Evolutionary conservation across 805 yeast species (phyloP), one percentile per base, ranked within the genome.

Genomic region (Phaffomyces opuntiae): DNA sequence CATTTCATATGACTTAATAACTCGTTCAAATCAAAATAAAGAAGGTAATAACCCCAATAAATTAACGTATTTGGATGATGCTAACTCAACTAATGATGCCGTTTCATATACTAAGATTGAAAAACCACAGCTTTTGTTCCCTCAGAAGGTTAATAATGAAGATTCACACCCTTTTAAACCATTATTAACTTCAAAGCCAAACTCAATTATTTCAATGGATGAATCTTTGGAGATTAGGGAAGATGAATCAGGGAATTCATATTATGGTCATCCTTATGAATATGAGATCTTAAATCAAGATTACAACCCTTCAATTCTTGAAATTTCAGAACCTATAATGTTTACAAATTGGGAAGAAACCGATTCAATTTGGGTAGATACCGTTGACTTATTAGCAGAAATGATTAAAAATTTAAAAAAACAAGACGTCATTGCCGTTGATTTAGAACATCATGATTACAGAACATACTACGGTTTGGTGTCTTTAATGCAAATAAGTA

Each of bases 361-460:
- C 1, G 67, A 68, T 13, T 82, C 91, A 13, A 72, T 68, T 2
- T 87, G 93, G 87, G 85, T 93, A 0, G 89, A 85, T 51, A 70
- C 74, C 1, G 64, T 67, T 1, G 80, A 73, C 21, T 65, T 68
- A 24, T 61, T 93, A 25, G 55, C 66, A 1, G 63, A 59, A 7
- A 76, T 93, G 83, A 52, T 87, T 1, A 60, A 65, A 1, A 75
- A 72, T 7, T 68, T 93, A 39, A 60, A 63, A 43, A 58, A 62
- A 4, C 71, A 73, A 46, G 65, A 70, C 2, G 95, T 79, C 46
- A 77, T 93, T 36, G 99, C 98, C 2, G 83, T 93, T 14, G 99
- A 93, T 72, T 75, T 93, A 49, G 99, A 93, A 60, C 99, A 93
- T 64, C 99, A 93, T 60, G 97, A 90, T 59, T 84, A 77, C 61